These are phyloP conservation scores for Cucurbitaria berberidis DNA, from an alignment of 2,329 filamentous ascomycete genomes.

Conservation along the genomic window DNA sequence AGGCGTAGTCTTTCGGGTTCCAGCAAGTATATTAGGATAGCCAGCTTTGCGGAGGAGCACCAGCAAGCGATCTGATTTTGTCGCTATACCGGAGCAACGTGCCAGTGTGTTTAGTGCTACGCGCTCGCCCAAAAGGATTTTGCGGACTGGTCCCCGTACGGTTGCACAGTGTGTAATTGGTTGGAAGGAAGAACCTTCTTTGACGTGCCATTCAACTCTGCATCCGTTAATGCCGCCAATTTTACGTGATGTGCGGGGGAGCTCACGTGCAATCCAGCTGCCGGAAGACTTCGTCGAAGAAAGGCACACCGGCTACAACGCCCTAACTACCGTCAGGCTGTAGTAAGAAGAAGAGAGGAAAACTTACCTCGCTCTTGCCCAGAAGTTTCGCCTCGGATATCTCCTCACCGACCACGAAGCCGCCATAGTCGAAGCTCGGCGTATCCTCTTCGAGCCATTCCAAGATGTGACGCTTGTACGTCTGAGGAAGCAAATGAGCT, in stretches of 20 bases:
- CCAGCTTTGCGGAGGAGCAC: slow-evolving; percentile 65
- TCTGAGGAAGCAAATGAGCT: slow-evolving; percentile 78
- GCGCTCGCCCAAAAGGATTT: slow-evolving; percentile 87
- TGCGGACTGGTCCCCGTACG: slow-evolving; percentile 81
- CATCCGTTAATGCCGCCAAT: neutral
- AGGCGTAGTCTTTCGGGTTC: slow-evolving; percentile 95
- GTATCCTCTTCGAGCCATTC: slow-evolving; percentile 95
- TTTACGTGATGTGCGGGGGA: neutral
- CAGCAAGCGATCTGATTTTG: slow-evolving; percentile 61
- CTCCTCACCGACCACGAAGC: slow-evolving; percentile 87
- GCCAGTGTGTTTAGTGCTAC: slow-evolving; percentile 91
- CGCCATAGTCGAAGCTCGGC: slow-evolving; percentile 94
- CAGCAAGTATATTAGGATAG: slow-evolving; percentile 84
- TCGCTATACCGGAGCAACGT: slow-evolving; percentile 89
- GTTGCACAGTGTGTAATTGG: slow-evolving; percentile 71
- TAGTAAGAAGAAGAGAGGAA: neutral
- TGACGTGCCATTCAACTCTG: slow-evolving; percentile 82
- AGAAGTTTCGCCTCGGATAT: slow-evolving; percentile 58
- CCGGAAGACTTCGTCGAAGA: slow-evolving; percentile 90
- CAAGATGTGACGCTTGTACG: slow-evolving; percentile 80
- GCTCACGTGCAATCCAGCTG: slow-evolving; percentile 82
- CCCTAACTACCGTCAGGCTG: slow-evolving; percentile 56
- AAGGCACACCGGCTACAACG: slow-evolving; percentile 88
- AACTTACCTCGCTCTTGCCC: slow-evolving; percentile 61
- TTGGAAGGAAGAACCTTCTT: slow-evolving; percentile 74